These are phyloP conservation scores for Catunica adiposa DNA, from an alignment of 2,329 filamentous ascomycete genomes.

Conservation along the genomic window DNA sequence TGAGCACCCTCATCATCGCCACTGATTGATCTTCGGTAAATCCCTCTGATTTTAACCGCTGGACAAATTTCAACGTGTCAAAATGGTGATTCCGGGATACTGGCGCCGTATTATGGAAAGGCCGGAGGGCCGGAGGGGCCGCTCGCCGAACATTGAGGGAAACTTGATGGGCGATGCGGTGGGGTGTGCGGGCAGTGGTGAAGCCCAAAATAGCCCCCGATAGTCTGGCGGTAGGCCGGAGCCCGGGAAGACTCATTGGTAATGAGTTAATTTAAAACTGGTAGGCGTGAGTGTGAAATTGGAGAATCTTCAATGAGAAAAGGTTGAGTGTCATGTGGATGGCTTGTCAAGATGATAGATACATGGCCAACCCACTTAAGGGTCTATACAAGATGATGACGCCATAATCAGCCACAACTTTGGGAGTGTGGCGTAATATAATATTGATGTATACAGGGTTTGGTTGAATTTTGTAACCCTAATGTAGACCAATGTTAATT, in stretches of 20 bases:
- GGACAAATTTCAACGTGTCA: constrained; percentile 93
- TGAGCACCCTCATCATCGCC: constrained; percentile 96
- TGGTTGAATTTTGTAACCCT: no score
- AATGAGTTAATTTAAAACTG: not conserved
- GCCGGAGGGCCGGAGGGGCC: not conserved
- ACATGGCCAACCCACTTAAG: not conserved
- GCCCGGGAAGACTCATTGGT: not conserved
- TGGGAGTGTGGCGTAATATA: no score
- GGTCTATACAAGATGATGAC: not conserved
- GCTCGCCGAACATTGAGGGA: not conserved
- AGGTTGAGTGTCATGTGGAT: not conserved
- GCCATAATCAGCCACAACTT: no score
- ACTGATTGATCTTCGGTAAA: constrained; percentile 91
- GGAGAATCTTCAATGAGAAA: not conserved
- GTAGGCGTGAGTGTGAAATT: not conserved
- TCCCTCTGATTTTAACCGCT: constrained; percentile 73
- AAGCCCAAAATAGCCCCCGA: not conserved
- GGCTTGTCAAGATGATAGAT: not conserved
- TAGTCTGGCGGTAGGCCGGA: not conserved
- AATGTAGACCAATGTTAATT: no score
- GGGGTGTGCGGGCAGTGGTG: not conserved
- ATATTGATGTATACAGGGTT: no score
- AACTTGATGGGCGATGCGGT: not conserved
- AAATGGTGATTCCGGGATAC: constrained; percentile 76
- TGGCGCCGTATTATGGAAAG: constrained; percentile 50